These are phyloP conservation scores for Gnaphalium uliginosum DNA, from an alignment of 129 eudicot species.

Conservation along the genomic window DNA sequence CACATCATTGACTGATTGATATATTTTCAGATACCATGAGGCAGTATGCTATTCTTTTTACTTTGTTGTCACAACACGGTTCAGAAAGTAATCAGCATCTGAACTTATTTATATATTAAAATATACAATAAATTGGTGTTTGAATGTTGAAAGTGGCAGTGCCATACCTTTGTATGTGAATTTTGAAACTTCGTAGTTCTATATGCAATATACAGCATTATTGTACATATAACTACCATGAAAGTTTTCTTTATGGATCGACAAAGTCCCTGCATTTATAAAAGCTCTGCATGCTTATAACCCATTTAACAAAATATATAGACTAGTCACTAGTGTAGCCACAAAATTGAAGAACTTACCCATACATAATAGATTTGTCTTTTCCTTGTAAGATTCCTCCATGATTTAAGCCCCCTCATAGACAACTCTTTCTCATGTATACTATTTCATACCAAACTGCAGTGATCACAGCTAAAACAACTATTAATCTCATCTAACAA, in stretches of 20 bases:
- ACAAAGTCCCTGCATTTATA: slow-evolving; percentile 56
- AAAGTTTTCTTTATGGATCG: slow-evolving; percentile 62
- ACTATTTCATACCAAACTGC: slow-evolving; percentile 51
- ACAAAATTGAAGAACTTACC: slow-evolving; percentile 42
- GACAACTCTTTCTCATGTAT: slow-evolving; percentile 42
- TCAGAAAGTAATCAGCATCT: background rate
- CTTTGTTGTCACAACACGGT: too few species aligned
- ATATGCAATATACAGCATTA: slow-evolving; percentile 72
- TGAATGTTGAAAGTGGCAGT: background rate
- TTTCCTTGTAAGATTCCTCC: slow-evolving; percentile 65
- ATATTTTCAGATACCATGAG: too few species aligned
- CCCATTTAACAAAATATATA: background rate
- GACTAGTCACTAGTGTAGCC: background rate
- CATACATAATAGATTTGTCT: slow-evolving; percentile 44
- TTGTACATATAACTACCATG: slow-evolving; percentile 65
- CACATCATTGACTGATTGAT: background rate
- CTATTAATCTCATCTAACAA: slow-evolving; percentile 22
- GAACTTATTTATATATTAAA: background rate
- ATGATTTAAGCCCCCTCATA: slow-evolving; percentile 65
- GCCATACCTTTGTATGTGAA: slow-evolving; percentile 73
- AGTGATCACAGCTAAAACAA: slow-evolving; percentile 17
- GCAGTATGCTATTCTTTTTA: too few species aligned
- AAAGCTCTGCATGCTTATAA: slow-evolving; percentile 23
- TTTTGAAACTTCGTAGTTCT: slow-evolving; percentile 80
- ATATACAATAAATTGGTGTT: background rate